A percentile compares a stretch with the other conserved stretches of the same genome.
phyloP scores from a whole-genome alignment of 495 filamentous ascomycete genomes.

The Trichoderma orchidacearum region DNA sequence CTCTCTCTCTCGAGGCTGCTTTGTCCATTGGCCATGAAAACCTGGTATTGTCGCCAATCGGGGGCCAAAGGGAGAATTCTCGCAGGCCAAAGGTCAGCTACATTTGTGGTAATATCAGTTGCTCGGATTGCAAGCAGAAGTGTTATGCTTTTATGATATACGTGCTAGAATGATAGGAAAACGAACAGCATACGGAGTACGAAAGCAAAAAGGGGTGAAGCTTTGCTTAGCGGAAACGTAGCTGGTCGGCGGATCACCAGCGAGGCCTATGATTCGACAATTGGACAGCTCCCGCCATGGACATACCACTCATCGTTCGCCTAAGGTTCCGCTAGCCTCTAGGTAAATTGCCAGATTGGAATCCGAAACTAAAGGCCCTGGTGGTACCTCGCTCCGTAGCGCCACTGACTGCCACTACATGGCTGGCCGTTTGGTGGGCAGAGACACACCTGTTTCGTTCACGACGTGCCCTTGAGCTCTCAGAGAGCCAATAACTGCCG shows the following conservation, averaged over 20 bases:
- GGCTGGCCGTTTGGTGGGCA: not conserved
- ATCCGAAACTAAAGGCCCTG: not conserved
- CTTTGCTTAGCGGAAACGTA: not conserved
- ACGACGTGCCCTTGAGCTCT: not conserved
- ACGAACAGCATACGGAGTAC: not conserved
- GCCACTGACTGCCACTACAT: not conserved
- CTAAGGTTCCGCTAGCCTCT: not conserved
- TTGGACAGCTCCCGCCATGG: not conserved
- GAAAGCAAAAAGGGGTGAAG: not conserved
- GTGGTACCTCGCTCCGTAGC: not conserved
- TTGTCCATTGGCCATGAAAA: not conserved
- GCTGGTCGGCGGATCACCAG: not conserved
- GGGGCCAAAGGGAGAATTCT: too few species aligned
- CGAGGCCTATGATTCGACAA: constrained; percentile 2
- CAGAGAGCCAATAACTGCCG: not conserved
- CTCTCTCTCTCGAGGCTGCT: not conserved
- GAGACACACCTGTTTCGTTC: not conserved
- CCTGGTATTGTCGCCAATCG: too few species aligned
- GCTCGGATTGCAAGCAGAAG: too few species aligned
- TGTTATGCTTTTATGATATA: not conserved
- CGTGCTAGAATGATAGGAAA: not conserved
- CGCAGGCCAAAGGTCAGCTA: too few species aligned
- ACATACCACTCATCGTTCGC: not conserved
- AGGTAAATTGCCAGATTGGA: not conserved
- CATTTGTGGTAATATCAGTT: too few species aligned